Percentiles rank a stretch among this genome's conserved stretches.
Conservation (phyloP, 495 filamentous ascomycete genomes). For the Xylaria flabelliformis region DNA sequence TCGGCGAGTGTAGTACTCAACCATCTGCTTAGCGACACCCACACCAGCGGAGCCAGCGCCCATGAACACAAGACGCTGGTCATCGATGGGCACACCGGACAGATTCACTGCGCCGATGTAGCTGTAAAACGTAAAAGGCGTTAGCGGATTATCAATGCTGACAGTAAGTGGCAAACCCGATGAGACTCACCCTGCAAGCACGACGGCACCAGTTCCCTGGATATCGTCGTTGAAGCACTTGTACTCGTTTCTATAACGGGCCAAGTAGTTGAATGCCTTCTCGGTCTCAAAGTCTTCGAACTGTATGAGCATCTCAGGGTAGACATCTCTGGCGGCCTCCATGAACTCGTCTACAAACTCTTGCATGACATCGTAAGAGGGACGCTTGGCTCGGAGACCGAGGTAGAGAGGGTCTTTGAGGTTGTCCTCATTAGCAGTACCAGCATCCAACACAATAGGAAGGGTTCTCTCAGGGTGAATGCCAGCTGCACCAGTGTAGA, state of each 20-base stretch:
- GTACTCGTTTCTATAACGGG: conserved; percentile 84
- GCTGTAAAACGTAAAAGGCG: conserved; percentile 40
- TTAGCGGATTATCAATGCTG: conserved; percentile 21
- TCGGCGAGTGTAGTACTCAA: conserved; percentile 91
- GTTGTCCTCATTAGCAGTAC: conserved; percentile 88
- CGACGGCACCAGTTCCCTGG: conserved; percentile 96
- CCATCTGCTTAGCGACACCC: conserved; percentile 95
- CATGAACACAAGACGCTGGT: conserved; percentile 94
- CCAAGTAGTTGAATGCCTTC: conserved; percentile 88
- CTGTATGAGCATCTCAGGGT: conserved; percentile 92
- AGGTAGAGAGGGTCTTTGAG: conserved; percentile 93
- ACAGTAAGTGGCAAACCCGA: not conserved
- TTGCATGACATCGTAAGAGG: conserved; percentile 78
- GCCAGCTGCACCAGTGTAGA: conserved; percentile 96
- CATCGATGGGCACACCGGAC: conserved; percentile 83
- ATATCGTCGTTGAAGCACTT: conserved; percentile 99
- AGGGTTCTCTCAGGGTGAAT: conserved; percentile 92
- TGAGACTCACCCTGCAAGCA: conserved; percentile 74
- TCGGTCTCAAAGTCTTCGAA: conserved; percentile 98
- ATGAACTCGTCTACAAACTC: conserved; percentile 99
- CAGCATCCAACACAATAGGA: conserved; percentile 89
- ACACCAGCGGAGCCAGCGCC: conserved; percentile 95
- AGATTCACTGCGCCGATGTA: conserved; percentile 93
- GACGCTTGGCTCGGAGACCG: conserved; percentile 82
- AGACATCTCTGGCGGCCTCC: conserved; percentile 85